phyloP scores from a whole-genome alignment of 2,329 filamentous ascomycete species.

The Ophiognomonia clavigignenti-juglandacearum region DNA sequence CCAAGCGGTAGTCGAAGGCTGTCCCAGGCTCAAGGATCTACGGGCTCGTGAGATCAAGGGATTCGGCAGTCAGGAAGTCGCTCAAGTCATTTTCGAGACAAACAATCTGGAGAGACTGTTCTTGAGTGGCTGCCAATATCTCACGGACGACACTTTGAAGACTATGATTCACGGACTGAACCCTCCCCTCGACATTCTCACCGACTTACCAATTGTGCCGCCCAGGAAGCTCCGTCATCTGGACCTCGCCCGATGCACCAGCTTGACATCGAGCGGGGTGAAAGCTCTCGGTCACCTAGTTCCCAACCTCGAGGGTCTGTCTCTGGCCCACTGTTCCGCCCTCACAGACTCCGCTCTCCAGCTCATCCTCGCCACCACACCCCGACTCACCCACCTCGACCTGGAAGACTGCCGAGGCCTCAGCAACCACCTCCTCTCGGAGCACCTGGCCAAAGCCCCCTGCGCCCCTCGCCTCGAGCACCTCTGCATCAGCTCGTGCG shows the following conservation, averaged over 20 bases:
- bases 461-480: slow-evolving; percentile 70
- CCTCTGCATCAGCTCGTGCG: slow-evolving; percentile 86
- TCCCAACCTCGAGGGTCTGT: slow-evolving; percentile 75
- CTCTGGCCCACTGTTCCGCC: slow-evolving; percentile 71
- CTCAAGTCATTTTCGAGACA: slow-evolving; percentile 67
- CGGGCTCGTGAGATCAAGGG: slow-evolving; percentile 77
- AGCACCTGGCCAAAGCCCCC: slow-evolving; percentile 70
- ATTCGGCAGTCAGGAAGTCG: slow-evolving; percentile 70
- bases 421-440: slow-evolving; percentile 67
- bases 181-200: slow-evolving; percentile 76
- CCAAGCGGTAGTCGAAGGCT: slow-evolving; percentile 66
- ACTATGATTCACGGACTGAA: slow-evolving; percentile 71
- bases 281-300: slow-evolving; percentile 67
- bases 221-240: slow-evolving; percentile 76
- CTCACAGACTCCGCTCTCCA: slow-evolving; percentile 71
- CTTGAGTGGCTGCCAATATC: slow-evolving; percentile 71
- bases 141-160: slow-evolving; percentile 70
- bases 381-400: slow-evolving; percentile 78
- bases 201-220: slow-evolving; percentile 69
- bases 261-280: slow-evolving; percentile 70
- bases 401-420: slow-evolving; percentile 78
- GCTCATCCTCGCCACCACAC: slow-evolving; percentile 68
- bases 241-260: slow-evolving; percentile 74
- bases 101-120: slow-evolving; percentile 82
- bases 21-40: slow-evolving; percentile 70